Base-by-base conservation (phyloP, 2,329 filamentous ascomycete genomes). In the Aspergillus sp. region DNA sequence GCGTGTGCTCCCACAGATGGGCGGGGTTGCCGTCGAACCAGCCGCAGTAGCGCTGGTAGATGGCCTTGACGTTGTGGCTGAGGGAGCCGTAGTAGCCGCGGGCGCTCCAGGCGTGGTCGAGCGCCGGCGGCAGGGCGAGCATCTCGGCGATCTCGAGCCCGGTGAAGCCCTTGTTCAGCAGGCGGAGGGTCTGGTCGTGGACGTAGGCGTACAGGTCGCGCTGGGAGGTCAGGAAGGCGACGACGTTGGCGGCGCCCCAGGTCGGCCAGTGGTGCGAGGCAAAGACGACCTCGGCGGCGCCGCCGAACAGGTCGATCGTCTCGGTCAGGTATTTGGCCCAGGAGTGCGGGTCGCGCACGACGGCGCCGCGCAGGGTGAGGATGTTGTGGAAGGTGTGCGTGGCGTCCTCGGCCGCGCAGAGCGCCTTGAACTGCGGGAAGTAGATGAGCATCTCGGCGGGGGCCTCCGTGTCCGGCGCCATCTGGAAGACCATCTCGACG, bases 311-410 rank as follows among this genome's bases (percentile, higher is more conserved):
- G 4, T 55, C 57, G 13, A 75, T 63, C 6, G 69, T 58, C 71
- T 46, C 76, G 1, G 43, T 47, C 5, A 76, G 50, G 32, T 75
- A 73, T 9, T 57, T 56, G 1, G 71, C 64, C 74, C 73, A 77
- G 3, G 58, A 61, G 13, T 70, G 66, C 1, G 74, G 64, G 54
- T 77, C 75, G 4, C 75, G 63, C 2, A 77, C 74, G 4, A 60
- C 58, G 1, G 73, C 73, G 1, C 75, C 75, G 1, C 74, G 67
- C 13, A 76, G 62, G 0, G 74, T 76, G 5, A 68, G 51, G 50
- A 77, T 71, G 52, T 76, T 77, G 55, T 77, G 74, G 47, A 76
- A 57, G 3, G 58, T 64, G 47, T 76, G 67, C 0, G 71, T 76
- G 2, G 72, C 70, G 31, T 62, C 64, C 55, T 77, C 75, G 0